phyloP scores from a whole-genome alignment of 192 early-diverging fungal species.

The Spizellomyces punctatus region DNA sequence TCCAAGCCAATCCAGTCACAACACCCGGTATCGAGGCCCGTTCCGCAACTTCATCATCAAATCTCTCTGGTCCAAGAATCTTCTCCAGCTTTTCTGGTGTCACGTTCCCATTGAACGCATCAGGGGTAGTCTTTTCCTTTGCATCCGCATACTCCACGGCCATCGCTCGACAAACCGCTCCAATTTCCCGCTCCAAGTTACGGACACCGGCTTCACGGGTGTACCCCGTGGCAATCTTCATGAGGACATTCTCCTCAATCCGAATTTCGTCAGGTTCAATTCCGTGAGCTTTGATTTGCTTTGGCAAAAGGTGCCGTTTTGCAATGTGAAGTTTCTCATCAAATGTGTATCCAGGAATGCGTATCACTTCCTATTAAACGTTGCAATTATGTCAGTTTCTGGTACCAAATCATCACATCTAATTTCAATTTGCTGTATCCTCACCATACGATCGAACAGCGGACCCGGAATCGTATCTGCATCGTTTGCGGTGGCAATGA shows the following conservation, averaged over 20 bases:
- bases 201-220: slow-evolving; percentile 83
- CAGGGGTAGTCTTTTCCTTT: slow-evolving; percentile 41
- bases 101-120: slow-evolving; percentile 51
- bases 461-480: slow-evolving; percentile 76
- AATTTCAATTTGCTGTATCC: slow-evolving; percentile 3
- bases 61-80: slow-evolving; percentile 68
- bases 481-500: slow-evolving; percentile 85
- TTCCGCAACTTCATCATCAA: slow-evolving; percentile 72
- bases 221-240: slow-evolving; percentile 68
- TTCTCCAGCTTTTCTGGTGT: slow-evolving; percentile 51
- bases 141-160: slow-evolving; percentile 69
- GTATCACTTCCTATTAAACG: slow-evolving; percentile 56
- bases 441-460: slow-evolving; percentile 77
- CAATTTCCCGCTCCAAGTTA: slow-evolving; percentile 72
- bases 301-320: slow-evolving; percentile 71
- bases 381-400: too few species aligned
- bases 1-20: slow-evolving; percentile 84
- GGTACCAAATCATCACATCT: too few species aligned
- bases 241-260: slow-evolving; percentile 59
- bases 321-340: slow-evolving; percentile 84
- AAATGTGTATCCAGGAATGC: slow-evolving; percentile 77
- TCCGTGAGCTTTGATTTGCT: slow-evolving; percentile 70
- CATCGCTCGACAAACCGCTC: slow-evolving; percentile 66
- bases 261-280: slow-evolving; percentile 46
- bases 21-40: slow-evolving; percentile 68